Conservation (phyloP, 2,329 filamentous ascomycete species). For the Colletotrichum sojae region DNA sequence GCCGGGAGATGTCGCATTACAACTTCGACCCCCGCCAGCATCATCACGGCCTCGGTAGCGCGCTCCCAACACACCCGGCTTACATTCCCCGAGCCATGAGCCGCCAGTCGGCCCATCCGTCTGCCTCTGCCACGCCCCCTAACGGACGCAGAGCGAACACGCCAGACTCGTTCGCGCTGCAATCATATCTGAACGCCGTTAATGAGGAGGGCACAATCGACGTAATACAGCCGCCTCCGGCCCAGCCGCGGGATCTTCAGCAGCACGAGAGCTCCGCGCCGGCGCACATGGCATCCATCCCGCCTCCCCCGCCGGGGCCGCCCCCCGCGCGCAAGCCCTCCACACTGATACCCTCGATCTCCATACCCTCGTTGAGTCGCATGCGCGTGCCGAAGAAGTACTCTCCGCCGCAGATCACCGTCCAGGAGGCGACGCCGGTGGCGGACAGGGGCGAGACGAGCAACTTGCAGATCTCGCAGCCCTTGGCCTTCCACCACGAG, state of each 20-base stretch:
- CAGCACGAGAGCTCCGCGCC: too few relatives aligned
- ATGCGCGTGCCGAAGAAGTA: constrained; percentile 59
- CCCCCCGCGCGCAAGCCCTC: too few relatives aligned
- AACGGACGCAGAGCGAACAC: constrained; percentile 42
- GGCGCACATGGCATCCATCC: too few relatives aligned
- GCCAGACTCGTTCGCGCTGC: constrained; percentile 52
- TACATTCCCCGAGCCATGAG: constrained; percentile 59
- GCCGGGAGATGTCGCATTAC: constrained; percentile 43
- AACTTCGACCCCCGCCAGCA: constrained; percentile 49
- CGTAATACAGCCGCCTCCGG: too few relatives aligned
- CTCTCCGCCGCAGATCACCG: constrained; percentile 53
- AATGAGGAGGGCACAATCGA: too few relatives aligned
- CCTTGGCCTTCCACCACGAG: constrained; percentile 44
- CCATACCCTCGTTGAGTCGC: constrained; percentile 55
- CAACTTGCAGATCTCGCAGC: constrained; percentile 49
- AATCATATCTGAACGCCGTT: constrained; percentile 53
- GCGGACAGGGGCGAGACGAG: constrained; percentile 43
- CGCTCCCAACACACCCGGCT: constrained; percentile 63
- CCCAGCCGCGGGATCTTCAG: too few relatives aligned
- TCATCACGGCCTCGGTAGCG: constrained; percentile 45
- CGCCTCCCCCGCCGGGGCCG: too few relatives aligned
- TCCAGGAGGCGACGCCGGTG: constrained; percentile 48
- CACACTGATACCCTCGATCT: constrained; percentile 55
- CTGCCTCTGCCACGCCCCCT: too few relatives aligned
- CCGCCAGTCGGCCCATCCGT: constrained; percentile 46